phyloP scores from a whole-genome alignment of 179 eudicot species.

The Patellifolia procumbens region DNA sequence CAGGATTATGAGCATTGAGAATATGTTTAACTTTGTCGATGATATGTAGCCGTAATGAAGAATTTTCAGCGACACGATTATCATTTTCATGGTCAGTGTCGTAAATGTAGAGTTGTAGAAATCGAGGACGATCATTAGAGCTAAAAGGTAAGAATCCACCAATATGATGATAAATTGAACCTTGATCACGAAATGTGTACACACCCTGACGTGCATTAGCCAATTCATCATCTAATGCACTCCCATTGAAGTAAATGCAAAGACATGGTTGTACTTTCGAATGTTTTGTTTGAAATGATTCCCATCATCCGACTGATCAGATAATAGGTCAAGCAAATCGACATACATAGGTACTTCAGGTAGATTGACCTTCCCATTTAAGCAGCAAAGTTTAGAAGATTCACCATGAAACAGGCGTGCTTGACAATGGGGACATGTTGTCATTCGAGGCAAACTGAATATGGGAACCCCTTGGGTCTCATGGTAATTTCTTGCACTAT shows the following conservation, averaged over 20 bases:
- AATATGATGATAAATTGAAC: not conserved
- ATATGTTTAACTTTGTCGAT: not conserved
- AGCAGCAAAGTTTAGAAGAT: not conserved
- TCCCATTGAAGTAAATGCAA: not conserved
- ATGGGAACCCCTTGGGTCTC: not conserved
- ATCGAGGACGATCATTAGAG: not conserved
- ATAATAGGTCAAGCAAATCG: not conserved
- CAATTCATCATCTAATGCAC: not conserved
- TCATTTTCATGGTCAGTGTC: conserved; percentile 12
- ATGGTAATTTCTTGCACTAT: too few relatives aligned
- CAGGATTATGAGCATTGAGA: not conserved
- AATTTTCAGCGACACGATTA: too few relatives aligned
- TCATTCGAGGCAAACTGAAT: not conserved
- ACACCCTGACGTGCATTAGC: not conserved
- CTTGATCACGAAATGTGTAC: not conserved
- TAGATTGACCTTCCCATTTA: not conserved
- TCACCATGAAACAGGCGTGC: not conserved
- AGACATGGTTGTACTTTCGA: not conserved
- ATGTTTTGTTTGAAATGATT: not conserved
- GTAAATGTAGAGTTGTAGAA: not conserved
- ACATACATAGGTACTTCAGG: too few relatives aligned
- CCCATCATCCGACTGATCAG: not conserved
- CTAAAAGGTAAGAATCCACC: not conserved
- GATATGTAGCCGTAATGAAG: too few relatives aligned
- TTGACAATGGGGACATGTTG: not conserved